A percentile compares a stretch with the other conserved stretches of the same genome.
These are phyloP conservation scores for Fusarium sp. DNA, from an alignment of 2,329 filamentous ascomycete species.

Conservation along the genomic window DNA sequence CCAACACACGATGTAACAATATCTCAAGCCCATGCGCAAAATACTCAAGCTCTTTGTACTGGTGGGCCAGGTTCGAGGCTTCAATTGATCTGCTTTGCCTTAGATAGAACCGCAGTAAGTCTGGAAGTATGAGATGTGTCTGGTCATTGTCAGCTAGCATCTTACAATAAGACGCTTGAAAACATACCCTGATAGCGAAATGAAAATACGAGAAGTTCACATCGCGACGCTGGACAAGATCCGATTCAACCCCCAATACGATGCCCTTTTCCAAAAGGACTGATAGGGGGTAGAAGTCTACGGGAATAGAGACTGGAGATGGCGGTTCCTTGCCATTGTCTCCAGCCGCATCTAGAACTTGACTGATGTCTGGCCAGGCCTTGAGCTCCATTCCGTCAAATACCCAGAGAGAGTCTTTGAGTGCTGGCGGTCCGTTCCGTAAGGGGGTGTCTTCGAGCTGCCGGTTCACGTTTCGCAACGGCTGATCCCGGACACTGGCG, in stretches of 20 bases:
- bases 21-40: constrained; percentile 94
- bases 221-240: constrained; percentile 92
- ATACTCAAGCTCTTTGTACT: constrained; percentile 89
- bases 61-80: constrained; percentile 82
- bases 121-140: constrained; percentile 93
- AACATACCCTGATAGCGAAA: constrained; percentile 83
- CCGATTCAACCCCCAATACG: constrained; percentile 88
- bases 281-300: constrained; percentile 97
- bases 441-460: constrained; percentile 38
- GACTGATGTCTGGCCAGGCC: constrained; percentile 88
- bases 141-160: constrained; percentile 49
- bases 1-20: constrained; percentile 89
- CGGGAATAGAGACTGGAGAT: constrained; percentile 76
- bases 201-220: constrained; percentile 90
- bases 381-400: constrained; percentile 90
- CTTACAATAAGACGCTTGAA: not conserved
- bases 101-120: constrained; percentile 83
- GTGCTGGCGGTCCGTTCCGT: constrained; percentile 54
- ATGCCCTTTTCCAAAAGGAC: constrained; percentile 90
- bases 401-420: constrained; percentile 92
- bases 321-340: constrained; percentile 77
- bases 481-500: constrained; percentile 88
- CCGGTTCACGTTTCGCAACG: constrained; percentile 51
- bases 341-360: constrained; percentile 77
- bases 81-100: constrained; percentile 79